Percentiles rank a stretch among this genome's conserved stretches.
Evolutionary conservation across 2,329 filamentous ascomycete species (phyloP).

Genomic region (Talaromyces atroroseus): DNA sequence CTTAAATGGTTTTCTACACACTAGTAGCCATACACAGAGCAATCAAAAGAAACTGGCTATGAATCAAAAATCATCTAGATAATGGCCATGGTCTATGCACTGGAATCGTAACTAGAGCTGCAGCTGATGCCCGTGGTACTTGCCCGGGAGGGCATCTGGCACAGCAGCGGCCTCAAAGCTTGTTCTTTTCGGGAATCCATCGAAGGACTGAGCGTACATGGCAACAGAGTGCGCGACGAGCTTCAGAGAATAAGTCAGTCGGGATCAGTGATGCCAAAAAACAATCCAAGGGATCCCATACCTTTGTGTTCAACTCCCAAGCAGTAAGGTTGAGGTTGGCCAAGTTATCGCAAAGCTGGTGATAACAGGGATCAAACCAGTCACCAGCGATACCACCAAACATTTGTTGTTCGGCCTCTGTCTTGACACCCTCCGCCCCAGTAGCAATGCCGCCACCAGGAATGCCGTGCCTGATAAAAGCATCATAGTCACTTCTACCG

Average conservation of each 20-base stretch:
- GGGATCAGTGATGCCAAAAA: not conserved
- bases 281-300: conserved; percentile 17
- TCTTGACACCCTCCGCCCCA: conserved; percentile 73
- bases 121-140: conserved; percentile 13
- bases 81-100: not conserved
- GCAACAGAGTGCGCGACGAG: conserved; percentile 66
- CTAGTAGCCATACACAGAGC: not conserved
- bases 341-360: conserved; percentile 48
- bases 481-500: conserved; percentile 73
- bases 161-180: conserved; percentile 9
- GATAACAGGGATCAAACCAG: conserved; percentile 55
- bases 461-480: conserved; percentile 67
- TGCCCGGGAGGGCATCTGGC: not conserved
- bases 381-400: conserved; percentile 66
- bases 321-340: conserved; percentile 51
- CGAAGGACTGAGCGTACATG: conserved; percentile 60
- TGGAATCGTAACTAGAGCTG: conserved; percentile 3
- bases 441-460: conserved; percentile 71
- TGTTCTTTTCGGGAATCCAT: conserved; percentile 57
- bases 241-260: conserved; percentile 14
- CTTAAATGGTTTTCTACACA: not conserved
- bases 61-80: not conserved
- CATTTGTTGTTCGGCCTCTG: conserved; percentile 55
- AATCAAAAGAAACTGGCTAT: not conserved
- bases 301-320: conserved; percentile 52